phyloP scores from a whole-genome alignment of 176 grass and related monocot species.

The Carex kokanica region DNA sequence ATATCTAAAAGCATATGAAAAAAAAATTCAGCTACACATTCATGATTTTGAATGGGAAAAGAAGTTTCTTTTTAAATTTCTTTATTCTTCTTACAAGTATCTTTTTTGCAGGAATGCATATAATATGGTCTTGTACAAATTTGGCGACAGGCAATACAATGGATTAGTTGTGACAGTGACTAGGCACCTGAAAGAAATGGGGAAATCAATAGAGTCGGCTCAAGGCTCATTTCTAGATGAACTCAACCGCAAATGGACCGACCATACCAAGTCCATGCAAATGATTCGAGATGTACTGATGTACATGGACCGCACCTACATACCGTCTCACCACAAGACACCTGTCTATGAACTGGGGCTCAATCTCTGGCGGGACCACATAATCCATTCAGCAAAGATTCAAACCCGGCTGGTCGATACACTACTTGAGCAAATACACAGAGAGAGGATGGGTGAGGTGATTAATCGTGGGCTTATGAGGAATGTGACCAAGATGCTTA shows the following conservation, averaged over 20 bases:
- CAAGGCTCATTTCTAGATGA: conserved; percentile 63
- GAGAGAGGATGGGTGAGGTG: conserved; percentile 61
- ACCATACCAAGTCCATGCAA: conserved; percentile 68
- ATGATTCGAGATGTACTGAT: conserved; percentile 87
- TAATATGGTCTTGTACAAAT: conserved; percentile 74
- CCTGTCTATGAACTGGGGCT: conserved; percentile 68
- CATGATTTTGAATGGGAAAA: neutral
- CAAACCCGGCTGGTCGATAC: conserved; percentile 54
- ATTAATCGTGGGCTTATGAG: conserved; percentile 77
- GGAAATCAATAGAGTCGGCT: conserved; percentile 45
- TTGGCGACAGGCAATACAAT: conserved; percentile 58
- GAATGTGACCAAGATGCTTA: conserved; percentile 79
- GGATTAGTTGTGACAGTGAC: conserved; percentile 52
- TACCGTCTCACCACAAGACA: conserved; percentile 50
- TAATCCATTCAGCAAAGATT: conserved; percentile 44
- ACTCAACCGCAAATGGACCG: conserved; percentile 63
- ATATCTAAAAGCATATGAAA: neutral
- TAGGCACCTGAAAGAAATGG: conserved; percentile 64
- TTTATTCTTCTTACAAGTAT: neutral
- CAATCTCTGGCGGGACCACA: conserved; percentile 72
- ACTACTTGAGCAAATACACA: conserved; percentile 60
- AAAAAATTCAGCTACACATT: neutral
- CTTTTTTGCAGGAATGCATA: conserved; percentile 61
- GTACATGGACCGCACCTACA: conserved; percentile 81
- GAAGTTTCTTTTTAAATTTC: neutral